Evolutionary conservation across 805 yeast species (phyloP).

Genomic region (Metschnikowia proteae): DNA sequence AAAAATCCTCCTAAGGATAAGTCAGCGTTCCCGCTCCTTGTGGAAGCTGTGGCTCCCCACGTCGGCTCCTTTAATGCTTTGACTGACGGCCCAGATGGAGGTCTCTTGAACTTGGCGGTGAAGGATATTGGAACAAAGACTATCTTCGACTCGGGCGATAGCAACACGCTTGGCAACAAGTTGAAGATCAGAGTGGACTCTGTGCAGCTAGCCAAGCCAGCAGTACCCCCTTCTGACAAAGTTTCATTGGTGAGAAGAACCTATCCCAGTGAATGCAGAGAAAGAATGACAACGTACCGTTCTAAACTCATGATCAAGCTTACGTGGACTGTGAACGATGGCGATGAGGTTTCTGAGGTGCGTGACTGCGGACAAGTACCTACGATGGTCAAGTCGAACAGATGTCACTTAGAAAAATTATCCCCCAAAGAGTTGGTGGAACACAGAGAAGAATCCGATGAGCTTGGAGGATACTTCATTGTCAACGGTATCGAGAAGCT

Average conservation of each 20-base stretch:
- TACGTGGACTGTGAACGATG: constrained; percentile 84
- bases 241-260: constrained; percentile 73
- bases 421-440: constrained; percentile 79
- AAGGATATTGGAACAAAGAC: constrained; percentile 85
- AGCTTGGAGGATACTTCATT: constrained; percentile 92
- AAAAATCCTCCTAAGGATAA: constrained; percentile 86
- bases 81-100: constrained; percentile 84
- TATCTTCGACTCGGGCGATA: constrained; percentile 75
- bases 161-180: constrained; percentile 77
- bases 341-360: constrained; percentile 72
- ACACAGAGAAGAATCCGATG: constrained; percentile 87
- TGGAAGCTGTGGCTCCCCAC: constrained; percentile 92
- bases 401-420: constrained; percentile 84
- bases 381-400: constrained; percentile 82
- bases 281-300: constrained; percentile 78
- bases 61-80: constrained; percentile 94
- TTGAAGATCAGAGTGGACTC: constrained; percentile 79
- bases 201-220: constrained; percentile 82
- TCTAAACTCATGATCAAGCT: constrained; percentile 76
- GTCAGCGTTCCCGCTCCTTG: constrained; percentile 73
- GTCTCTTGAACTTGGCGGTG: constrained; percentile 78
- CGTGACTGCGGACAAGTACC: constrained; percentile 93
- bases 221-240: constrained; percentile 67
- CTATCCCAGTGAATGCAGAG: constrained; percentile 81
- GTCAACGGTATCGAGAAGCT: constrained; percentile 96